These are phyloP conservation scores for Coemansia sp. DNA, from an alignment of 192 early-diverging fungal species.

Conservation along the genomic window DNA sequence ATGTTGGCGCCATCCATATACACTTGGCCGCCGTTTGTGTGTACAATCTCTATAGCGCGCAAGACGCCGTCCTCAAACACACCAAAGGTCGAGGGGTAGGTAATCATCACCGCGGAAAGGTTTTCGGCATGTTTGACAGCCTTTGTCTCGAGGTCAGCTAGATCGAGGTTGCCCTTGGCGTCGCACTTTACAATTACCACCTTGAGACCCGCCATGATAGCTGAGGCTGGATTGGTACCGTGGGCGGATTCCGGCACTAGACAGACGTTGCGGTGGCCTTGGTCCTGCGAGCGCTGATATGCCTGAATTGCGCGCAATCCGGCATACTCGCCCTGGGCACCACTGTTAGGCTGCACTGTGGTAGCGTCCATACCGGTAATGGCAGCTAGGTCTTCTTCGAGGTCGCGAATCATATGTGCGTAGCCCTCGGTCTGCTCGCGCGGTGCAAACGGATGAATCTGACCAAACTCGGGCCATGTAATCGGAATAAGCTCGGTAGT, in stretches of 20 bases:
- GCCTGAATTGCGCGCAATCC: slow-evolving; percentile 93
- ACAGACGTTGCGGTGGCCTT: slow-evolving; percentile 85
- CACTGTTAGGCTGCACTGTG: slow-evolving; percentile 97
- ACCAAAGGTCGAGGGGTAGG: slow-evolving; percentile 98
- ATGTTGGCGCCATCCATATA: slow-evolving; percentile 98
- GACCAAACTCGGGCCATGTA: slow-evolving; percentile 95
- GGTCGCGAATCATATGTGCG: slow-evolving; percentile 80
- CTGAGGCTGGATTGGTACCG: slow-evolving; percentile 98
- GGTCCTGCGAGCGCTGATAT: slow-evolving; percentile 83
- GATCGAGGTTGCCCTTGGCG: slow-evolving; percentile 88
- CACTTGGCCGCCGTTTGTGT: slow-evolving; percentile 93
- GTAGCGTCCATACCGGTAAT: slow-evolving; percentile 94
- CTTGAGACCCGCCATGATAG: slow-evolving; percentile 94
- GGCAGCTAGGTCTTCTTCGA: slow-evolving; percentile 83
- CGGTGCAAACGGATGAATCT: slow-evolving; percentile 97
- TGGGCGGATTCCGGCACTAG: slow-evolving; percentile 98
- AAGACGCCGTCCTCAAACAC: slow-evolving; percentile 91
- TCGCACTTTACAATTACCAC: slow-evolving; percentile 93
- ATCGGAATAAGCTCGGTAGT: slow-evolving; percentile 99
- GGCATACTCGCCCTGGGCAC: slow-evolving; percentile 99
- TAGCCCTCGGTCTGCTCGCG: slow-evolving; percentile 93
- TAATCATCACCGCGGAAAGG: slow-evolving; percentile 97
- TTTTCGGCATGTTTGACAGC: slow-evolving; percentile 81
- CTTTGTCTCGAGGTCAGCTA: slow-evolving; percentile 85
- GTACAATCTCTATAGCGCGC: slow-evolving; percentile 89